phyloP scores from a whole-genome alignment of 306 rosid species.

The Cucumis melo region DNA sequence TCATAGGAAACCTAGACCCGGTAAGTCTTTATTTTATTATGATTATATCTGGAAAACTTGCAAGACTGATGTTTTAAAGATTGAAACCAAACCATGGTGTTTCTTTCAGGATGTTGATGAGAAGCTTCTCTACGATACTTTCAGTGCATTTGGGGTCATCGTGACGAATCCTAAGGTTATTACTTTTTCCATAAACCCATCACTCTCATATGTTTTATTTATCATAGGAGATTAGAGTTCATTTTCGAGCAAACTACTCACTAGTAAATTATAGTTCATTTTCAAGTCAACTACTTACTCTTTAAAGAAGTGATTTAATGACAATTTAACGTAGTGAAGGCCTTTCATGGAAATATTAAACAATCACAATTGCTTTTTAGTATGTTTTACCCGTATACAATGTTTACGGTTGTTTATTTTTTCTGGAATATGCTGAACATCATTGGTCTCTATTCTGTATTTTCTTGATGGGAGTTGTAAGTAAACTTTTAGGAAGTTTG shows the following conservation, averaged over 20 bases:
- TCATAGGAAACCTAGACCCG: slow-evolving; percentile 90
- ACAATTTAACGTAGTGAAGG: not conserved
- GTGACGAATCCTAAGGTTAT: slow-evolving; percentile 92
- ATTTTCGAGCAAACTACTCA: not conserved
- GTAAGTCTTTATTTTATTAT: slow-evolving; percentile 31
- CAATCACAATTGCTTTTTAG: not conserved
- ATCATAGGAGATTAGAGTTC: not conserved
- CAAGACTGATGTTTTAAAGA: not conserved
- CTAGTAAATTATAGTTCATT: too few species aligned
- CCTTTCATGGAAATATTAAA: not conserved
- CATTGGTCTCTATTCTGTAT: not conserved
- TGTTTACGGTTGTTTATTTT: not conserved
- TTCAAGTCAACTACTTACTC: not conserved
- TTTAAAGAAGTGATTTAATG: not conserved
- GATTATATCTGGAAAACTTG: not conserved
- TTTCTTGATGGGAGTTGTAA: not conserved
- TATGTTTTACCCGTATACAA: not conserved
- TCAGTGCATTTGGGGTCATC: slow-evolving; percentile 98
- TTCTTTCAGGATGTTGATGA: slow-evolving; percentile 87
- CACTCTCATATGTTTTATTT: not conserved
- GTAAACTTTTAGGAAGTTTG: not conserved
- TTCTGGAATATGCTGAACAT: not conserved
- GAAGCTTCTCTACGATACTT: slow-evolving; percentile 88
- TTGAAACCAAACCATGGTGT: slow-evolving; percentile 1
- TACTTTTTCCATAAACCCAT: not conserved